Base-by-base conservation (phyloP, 202 grass and related monocot species). In the Elaeis oleifera region DNA sequence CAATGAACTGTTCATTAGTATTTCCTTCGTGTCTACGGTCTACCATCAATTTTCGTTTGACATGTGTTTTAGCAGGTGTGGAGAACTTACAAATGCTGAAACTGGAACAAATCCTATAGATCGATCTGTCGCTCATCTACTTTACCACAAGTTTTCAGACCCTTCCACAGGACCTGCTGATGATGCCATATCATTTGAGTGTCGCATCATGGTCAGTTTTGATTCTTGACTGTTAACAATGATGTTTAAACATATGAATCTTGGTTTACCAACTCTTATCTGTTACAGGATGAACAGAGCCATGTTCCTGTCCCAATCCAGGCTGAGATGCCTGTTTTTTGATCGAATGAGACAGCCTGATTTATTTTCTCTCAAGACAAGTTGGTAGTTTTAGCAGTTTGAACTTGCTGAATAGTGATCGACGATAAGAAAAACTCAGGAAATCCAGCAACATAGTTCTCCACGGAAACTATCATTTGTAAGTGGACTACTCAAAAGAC, bases 11-110 rank as follows among this genome's bases (percentile, higher is more conserved):
- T 23, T 20, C 49, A 48, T 1, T 13, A 14, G n/a, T 75, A 7
- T 70, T 51, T 56, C 17, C 64, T n/a, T 73, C 49, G 20, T 20
- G 20, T 20, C 20, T 20, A 20, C 67, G 14, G 23, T 74, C 50
- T 6, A 5, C 28, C 28, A 31, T 31, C 28, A 31, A 31, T 6
- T 71, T 58, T 68, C 63, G 67, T 63, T 67, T 73, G 66, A 80
- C 79, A 58, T 54, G 59, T 76, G 53, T 77, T 71, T 63, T 50
- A 51, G 9, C 67, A 95, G 89, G 73, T 89, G 79, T 78, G 58
- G 50, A 28, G 65, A 89, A 74, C 59, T 53, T 32, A 60, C 61
- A 53, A 65, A 50, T 22, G 39, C 22, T 18, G 60, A 63, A 63
- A 63, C 32, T 49, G 60, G 18, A 49, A 63, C 36, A 24, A 63